Percentiles rank a stretch among this genome's conserved stretches.
Conservation (phyloP, 2,329 filamentous ascomycete species). For the Dryadomyces sulphureus region DNA sequence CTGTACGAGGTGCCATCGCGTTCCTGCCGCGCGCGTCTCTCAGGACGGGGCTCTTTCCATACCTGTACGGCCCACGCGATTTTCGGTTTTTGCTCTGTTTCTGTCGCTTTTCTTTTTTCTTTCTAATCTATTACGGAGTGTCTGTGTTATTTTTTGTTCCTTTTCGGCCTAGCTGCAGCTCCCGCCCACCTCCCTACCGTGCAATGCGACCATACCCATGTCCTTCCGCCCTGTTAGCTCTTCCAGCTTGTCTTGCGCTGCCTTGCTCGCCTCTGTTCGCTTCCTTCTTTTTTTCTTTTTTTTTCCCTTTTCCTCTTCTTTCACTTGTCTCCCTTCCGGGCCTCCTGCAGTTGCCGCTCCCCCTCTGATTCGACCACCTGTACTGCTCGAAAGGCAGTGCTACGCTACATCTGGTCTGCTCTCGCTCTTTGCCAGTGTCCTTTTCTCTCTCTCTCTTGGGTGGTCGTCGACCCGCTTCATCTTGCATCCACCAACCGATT, state of each 20-base stretch:
- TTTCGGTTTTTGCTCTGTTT: background rate
- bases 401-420: background rate
- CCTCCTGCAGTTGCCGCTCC: background rate
- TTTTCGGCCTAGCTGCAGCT: background rate
- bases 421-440: background rate
- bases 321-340: background rate
- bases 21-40: no score
- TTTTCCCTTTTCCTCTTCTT: conserved; percentile 1
- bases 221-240: background rate
- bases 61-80: background rate
- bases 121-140: no score
- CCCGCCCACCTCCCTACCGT: background rate
- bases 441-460: background rate
- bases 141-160: no score
- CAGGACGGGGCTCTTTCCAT: no score
- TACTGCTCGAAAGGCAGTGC: no score
- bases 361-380: background rate
- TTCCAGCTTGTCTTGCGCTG: background rate
- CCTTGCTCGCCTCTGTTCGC: background rate
- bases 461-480: background rate
- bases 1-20: no score
- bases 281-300: background rate
- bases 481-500: conserved; percentile 1
- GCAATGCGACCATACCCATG: background rate
- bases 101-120: background rate